Evolutionary conservation across 768 basidiomycete genomes (phyloP).

Genomic region (Mycena vulgaris): DNA sequence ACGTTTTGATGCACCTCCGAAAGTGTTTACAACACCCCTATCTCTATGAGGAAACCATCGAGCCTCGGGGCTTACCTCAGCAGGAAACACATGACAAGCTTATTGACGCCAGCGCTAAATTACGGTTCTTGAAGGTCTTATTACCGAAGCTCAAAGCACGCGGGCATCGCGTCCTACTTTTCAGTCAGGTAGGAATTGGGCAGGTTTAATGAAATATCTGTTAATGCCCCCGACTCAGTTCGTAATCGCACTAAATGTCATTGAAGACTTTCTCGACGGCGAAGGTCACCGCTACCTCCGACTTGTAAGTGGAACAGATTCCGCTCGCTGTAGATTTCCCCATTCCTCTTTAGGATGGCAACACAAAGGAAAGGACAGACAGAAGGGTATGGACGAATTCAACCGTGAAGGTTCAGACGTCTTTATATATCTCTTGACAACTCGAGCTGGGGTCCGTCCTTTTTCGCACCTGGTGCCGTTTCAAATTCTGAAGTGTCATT

Average conservation of each 20-base stretch:
- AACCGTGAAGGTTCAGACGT: constrained; percentile 90
- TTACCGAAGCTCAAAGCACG: constrained; percentile 88
- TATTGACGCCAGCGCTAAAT: constrained; percentile 88
- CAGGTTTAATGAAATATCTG: background rate
- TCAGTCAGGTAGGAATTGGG: constrained; percentile 81
- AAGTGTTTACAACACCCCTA: constrained; percentile 92
- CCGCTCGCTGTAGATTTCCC: background rate
- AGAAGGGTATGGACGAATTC: constrained; percentile 96
- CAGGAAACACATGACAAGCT: constrained; percentile 83
- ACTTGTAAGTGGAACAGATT: constrained; percentile 63
- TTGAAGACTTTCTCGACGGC: constrained; percentile 91
- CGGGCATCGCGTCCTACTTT: constrained; percentile 91
- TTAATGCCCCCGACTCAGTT: constrained; percentile 68
- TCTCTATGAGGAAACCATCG: constrained; percentile 84
- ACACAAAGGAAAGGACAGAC: constrained; percentile 89
- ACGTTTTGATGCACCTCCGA: constrained; percentile 89
- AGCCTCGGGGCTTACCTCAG: constrained; percentile 72
- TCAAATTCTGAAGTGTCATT: constrained; percentile 2
- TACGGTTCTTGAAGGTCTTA: constrained; percentile 81
- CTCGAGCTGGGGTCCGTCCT: constrained; percentile 85
- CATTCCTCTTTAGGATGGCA: constrained; percentile 79
- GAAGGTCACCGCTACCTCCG: constrained; percentile 87
- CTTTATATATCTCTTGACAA: constrained; percentile 93
- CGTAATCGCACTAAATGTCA: constrained; percentile 85
- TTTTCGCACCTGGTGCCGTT: background rate